phyloP scores from a whole-genome alignment of 352 stramenopile species.

The Aphanomyces invadans region DNA sequence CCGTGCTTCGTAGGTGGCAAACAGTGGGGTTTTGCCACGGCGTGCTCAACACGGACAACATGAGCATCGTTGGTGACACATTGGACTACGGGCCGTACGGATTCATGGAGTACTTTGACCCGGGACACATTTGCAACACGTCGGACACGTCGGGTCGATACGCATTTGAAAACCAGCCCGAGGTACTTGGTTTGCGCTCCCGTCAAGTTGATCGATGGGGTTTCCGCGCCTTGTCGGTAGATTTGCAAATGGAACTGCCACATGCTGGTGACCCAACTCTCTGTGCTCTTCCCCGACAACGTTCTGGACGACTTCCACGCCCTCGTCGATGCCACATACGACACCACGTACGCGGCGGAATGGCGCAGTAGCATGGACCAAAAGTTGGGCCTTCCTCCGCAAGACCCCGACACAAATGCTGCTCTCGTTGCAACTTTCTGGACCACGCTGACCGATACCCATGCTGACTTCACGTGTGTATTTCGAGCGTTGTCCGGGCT shows the following conservation, averaged over 20 bases:
- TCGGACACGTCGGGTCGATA: conserved; percentile 77
- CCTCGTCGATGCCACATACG: conserved; percentile 44
- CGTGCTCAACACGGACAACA: conserved; percentile 91
- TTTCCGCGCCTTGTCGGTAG: no score
- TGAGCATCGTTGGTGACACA: conserved; percentile 85
- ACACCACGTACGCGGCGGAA: conserved; percentile 43
- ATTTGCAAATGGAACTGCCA: conserved; percentile 83
- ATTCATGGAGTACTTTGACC: conserved; percentile 89
- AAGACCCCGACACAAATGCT: conserved; percentile 31
- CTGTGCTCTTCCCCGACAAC: background rate
- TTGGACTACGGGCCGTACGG: conserved; percentile 91
- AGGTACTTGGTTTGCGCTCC: no score
- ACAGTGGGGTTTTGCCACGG: conserved; percentile 86
- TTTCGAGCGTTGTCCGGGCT: conserved; percentile 57
- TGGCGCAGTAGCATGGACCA: conserved; percentile 49
- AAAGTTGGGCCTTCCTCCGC: conserved; percentile 51
- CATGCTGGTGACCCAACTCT: conserved; percentile 57
- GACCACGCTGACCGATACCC: conserved; percentile 47
- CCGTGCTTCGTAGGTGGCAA: conserved; percentile 38
- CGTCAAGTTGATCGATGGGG: no score
- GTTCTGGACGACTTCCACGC: conserved; percentile 9
- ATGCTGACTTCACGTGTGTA: conserved; percentile 66
- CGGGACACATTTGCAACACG: conserved; percentile 71
- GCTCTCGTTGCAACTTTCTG: conserved; percentile 46
- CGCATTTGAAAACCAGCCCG: conserved; percentile 69